Base-by-base conservation (phyloP, 352 stramenopile genomes). In the Pythium dissimile region DNA sequence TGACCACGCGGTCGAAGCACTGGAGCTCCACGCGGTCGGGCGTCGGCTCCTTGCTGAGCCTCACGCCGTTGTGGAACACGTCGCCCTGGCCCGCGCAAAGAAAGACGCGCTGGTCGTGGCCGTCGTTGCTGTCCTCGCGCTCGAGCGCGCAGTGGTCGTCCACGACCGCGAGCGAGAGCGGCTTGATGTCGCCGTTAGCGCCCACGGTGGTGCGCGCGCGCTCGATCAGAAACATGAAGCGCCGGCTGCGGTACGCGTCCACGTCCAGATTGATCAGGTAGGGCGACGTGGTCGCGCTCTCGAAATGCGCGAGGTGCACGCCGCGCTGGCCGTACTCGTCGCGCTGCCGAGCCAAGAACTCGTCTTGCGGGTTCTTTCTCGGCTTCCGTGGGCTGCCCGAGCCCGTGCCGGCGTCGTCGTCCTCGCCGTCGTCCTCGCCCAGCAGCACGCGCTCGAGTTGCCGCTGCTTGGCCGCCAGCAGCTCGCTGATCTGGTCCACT, bases 201-300 rank as follows among this genome's bases (percentile, higher is more conserved):
- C 62, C 78, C 24, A 88, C 72, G 11, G 67, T 79, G 30, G 76
- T 75, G 18, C 67, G 62, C 16, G 65, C 60, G 23, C 88, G 80
- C 23, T 86, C 65, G 39, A 98, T 65, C 15, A 97, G 52, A 61
- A 97, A 97, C 83, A 98, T 92, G 62, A 97, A 97, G 23, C 92
- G 88, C 60, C 91, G 83, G 21, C 86, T 93, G 12, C 92, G 82
- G 63, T 97, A 98, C 18, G 86, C 88, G 54, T 98, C 92, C 35
- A 97, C 92, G 58, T 98, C 92, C 28, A 98, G 57, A 62, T 98
- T 98, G 59, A 98, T 90, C 10, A 98, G 78, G 64, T 97, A 96
- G 18, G 90, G 90, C 23, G 73, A 62, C 45, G 47, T 84, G 0
- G 81, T 97, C 15, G 91, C 87, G 18, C 73, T 64, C 56, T 97